Conservation (phyloP, 208 protist genomes). For the Balamuthia mandrillaris region DNA sequence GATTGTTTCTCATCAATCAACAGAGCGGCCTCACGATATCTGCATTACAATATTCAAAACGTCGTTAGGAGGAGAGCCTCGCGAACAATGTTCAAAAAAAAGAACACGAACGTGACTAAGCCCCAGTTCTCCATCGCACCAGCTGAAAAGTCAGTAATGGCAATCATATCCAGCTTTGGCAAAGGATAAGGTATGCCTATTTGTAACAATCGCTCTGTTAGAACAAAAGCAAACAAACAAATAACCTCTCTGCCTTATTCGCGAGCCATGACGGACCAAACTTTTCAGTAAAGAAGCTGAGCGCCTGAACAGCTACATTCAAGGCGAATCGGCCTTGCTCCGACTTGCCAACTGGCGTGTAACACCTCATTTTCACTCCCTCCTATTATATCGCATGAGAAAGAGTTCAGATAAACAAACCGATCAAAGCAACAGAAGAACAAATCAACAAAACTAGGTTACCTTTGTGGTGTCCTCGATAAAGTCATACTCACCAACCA, state of each 20-base stretch:
- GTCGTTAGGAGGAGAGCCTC: not conserved
- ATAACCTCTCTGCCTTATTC: constrained; percentile 80
- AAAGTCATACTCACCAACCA: constrained; percentile 85
- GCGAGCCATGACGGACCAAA: too few relatives aligned
- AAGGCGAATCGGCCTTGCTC: constrained; percentile 79
- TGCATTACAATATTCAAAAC: constrained; percentile 46
- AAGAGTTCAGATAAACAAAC: too few relatives aligned
- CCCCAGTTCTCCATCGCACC: constrained; percentile 89
- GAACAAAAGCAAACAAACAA: not conserved
- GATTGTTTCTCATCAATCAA: constrained; percentile 56
- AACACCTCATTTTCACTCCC: constrained; percentile 62
- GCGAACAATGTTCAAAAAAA: too few relatives aligned
- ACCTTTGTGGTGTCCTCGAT: constrained; percentile 71
- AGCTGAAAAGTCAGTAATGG: constrained; percentile 68
- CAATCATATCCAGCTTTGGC: constrained; percentile 86
- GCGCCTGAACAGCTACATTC: constrained; percentile 65
- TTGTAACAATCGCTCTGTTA: not conserved
- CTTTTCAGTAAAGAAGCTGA: not conserved
- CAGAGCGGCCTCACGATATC: constrained; percentile 75
- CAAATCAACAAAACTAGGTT: too few relatives aligned
- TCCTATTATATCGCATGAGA: constrained; percentile 10
- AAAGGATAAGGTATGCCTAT: constrained; percentile 64
- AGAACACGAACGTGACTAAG: constrained; percentile 89
- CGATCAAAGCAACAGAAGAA: too few relatives aligned
- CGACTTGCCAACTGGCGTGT: constrained; percentile 61